Conservation (phyloP, 1,139 yeast species). For the Hyphopichia pseudoburtonii region DNA sequence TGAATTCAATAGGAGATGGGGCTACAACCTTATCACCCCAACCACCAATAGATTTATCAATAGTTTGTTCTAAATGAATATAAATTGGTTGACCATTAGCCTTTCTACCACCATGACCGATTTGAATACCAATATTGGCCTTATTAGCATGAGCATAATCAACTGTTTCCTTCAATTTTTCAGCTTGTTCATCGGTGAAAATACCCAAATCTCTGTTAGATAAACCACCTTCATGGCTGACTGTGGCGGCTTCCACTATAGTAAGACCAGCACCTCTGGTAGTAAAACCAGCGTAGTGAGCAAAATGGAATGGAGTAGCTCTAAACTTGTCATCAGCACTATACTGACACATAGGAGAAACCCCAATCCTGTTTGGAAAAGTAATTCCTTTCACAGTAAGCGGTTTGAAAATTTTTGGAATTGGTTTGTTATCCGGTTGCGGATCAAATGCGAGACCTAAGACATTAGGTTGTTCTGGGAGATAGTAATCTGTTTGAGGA, state of each 20-base stretch:
- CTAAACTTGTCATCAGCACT: conserved; percentile 37
- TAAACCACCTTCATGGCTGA: conserved; percentile 43
- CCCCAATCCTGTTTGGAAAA: conserved; percentile 53
- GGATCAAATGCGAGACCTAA: background rate
- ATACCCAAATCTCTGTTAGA: conserved; percentile 51
- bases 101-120: conserved; percentile 61
- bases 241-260: conserved; percentile 50
- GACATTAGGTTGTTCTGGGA: conserved; percentile 1
- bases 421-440: conserved; percentile 1
- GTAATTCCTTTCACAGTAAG: conserved; percentile 18
- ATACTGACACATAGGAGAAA: conserved; percentile 63
- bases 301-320: conserved; percentile 47
- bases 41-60: conserved; percentile 35
- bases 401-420: conserved; percentile 14
- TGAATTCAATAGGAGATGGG: conserved; percentile 43
- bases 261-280: conserved; percentile 54
- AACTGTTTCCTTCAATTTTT: conserved; percentile 46
- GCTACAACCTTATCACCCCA: conserved; percentile 45
- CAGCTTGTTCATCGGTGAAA: conserved; percentile 51
- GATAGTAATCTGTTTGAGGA: background rate
- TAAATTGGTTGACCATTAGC: conserved; percentile 38
- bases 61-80: conserved; percentile 31
- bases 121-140: conserved; percentile 50
- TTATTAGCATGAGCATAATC: conserved; percentile 58
- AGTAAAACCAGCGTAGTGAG: conserved; percentile 46